phyloP scores from a whole-genome alignment of 768 basidiomycete species.

The Kwoniella sp. region DNA sequence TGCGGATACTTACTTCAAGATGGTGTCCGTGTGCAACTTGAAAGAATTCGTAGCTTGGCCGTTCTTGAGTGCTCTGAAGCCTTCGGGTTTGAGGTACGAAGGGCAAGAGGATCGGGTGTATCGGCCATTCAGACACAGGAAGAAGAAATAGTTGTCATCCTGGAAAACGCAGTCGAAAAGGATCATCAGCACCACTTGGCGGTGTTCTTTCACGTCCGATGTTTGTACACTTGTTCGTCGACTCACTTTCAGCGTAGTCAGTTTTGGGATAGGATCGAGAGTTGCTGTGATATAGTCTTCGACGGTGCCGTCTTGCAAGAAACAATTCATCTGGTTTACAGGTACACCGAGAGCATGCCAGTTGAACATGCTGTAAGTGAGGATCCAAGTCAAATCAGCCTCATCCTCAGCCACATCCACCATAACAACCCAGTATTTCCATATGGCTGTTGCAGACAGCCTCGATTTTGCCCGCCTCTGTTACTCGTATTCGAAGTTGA shows the following conservation, averaged over 20 bases:
- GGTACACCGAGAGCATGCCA: constrained; percentile 83
- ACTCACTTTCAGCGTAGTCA: constrained; percentile 43
- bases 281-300: constrained; percentile 57
- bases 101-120: constrained; percentile 66
- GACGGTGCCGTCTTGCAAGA: constrained; percentile 58
- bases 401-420: no score
- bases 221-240: background rate
- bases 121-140: constrained; percentile 61
- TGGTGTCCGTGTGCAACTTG: constrained; percentile 72
- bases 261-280: constrained; percentile 56
- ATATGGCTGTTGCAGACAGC: no score
- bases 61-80: constrained; percentile 64
- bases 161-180: constrained; percentile 1
- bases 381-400: no score
- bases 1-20: constrained; percentile 62
- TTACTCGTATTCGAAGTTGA: background rate
- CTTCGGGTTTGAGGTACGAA: constrained; percentile 65
- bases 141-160: constrained; percentile 70
- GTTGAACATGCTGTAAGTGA: constrained; percentile 60
- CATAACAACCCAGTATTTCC: no score
- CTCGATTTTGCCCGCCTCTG: no score
- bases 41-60: constrained; percentile 60
- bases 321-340: constrained; percentile 66
- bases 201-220: no score
- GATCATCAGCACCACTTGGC: background rate